A percentile compares a stretch with the other conserved stretches of the same genome.
Evolutionary conservation across 2,329 filamentous ascomycete genomes (phyloP).

Genomic region (Aspergillus thermomutatus): DNA sequence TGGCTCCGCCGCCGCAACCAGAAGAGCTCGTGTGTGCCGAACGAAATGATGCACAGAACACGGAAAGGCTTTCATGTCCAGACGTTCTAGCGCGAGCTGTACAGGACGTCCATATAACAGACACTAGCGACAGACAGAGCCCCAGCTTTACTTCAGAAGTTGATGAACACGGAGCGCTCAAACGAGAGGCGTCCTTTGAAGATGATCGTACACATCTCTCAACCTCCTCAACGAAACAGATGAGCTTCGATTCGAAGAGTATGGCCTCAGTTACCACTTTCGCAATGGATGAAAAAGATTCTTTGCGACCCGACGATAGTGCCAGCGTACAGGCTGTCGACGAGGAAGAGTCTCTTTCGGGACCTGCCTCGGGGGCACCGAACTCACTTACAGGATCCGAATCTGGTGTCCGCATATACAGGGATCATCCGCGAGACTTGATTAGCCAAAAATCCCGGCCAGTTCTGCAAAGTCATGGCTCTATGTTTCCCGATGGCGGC

Average conservation of each 20-base stretch:
- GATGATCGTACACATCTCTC: constrained; percentile 52
- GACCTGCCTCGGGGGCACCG: constrained; percentile 70
- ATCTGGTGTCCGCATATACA: constrained; percentile 50
- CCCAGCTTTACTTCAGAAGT: constrained; percentile 26
- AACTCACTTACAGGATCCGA: constrained; percentile 82
- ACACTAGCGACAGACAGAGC: constrained; percentile 23
- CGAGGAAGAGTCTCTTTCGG: constrained; percentile 81
- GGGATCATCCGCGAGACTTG: constrained; percentile 25
- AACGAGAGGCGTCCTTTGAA: constrained; percentile 38
- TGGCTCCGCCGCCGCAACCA: constrained; percentile 33
- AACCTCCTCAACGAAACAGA: constrained; percentile 71
- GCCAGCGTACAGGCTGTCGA: constrained; percentile 88
- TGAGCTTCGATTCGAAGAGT: constrained; percentile 90
- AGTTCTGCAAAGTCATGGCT: constrained; percentile 23
- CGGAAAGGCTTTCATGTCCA: constrained; percentile 14
- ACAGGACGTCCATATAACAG: constrained; percentile 30
- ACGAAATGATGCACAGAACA: constrained; percentile 21
- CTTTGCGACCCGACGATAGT: constrained; percentile 88
- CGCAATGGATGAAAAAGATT: constrained; percentile 95
- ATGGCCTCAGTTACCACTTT: constrained; percentile 92
- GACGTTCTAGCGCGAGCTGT: constrained; percentile 31
- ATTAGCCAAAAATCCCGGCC: constrained; percentile 26
- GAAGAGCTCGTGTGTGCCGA: constrained; percentile 25
- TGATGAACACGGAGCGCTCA: constrained; percentile 28
- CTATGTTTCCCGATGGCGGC: constrained; percentile 26